Evolutionary conservation across 257 asterid genomes (phyloP), one percentile per base, ranked within the genome.

Genomic region (Solanum chmielewskii): DNA sequence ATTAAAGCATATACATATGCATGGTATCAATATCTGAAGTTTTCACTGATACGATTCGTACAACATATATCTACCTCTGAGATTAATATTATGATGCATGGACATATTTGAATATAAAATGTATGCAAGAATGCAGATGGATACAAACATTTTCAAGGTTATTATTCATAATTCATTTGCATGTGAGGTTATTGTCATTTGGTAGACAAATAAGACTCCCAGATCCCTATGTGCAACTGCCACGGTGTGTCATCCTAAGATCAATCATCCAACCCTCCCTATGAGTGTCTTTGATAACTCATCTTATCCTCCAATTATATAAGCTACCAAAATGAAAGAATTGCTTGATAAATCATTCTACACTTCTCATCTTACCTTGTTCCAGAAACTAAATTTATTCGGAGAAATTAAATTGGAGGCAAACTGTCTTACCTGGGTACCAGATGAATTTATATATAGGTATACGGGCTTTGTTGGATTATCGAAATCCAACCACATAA

Each of bases 401-500:
- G 4, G 31, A 74, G 39, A 49, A 73, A 33, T 20, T 23, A 35
- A 83, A 13, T 80, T 80, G 68, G 85, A 27, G 68, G 27, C 41
- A 16, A 29, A 80, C 85, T 18, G 29, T 13, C 66, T 92, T 49
- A 96, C 99, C 97, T 94, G 98, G 12, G 98, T 96, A 78, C 99
- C 99, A 76, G 95, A 88, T 52, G 99, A 97, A 88, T 96, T 96
- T 92, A 97, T 95, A 91, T 95, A 96, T 37, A 96, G 91, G 90
- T 97, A 93, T 87, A 96, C 94, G 64, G 99, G 99, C 89, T 96
- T 94, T 9, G 98, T 78, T 41, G 93, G 89, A 93, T 88, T 90
- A 87, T 93, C 97, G 86, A 88, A 96, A 88, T 96, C 99, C 92
- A 97, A 91, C 94, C 94, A 97, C 97, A 96, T 90, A 85, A 97